These are phyloP conservation scores for Coniochaeta hoffmannii DNA, from an alignment of 2,329 filamentous ascomycete species.

Conservation along the genomic window DNA sequence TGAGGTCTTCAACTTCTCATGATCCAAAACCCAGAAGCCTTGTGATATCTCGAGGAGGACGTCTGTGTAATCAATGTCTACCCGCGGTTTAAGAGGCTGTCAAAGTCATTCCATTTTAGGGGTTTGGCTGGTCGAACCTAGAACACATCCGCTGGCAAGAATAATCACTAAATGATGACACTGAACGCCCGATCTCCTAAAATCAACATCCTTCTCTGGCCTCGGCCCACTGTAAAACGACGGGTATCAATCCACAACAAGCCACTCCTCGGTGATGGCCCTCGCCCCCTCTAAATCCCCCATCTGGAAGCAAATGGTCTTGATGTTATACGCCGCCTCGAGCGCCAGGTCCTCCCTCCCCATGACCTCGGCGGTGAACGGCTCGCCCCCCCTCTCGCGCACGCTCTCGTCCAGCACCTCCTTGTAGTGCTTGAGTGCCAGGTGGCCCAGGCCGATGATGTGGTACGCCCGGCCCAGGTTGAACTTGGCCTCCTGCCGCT, in stretches of 20 bases:
- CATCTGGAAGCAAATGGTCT: conserved; percentile 56
- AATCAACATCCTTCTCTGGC: too few relatives aligned
- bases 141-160: too few relatives aligned
- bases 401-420: conserved; percentile 33
- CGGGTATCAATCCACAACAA: conserved; percentile 26
- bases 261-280: conserved; percentile 51
- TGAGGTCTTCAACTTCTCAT: too few relatives aligned
- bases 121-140: too few relatives aligned
- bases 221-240: too few relatives aligned
- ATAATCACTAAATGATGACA: too few relatives aligned
- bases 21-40: too few relatives aligned
- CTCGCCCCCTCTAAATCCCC: conserved; percentile 56
- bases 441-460: conserved; percentile 61
- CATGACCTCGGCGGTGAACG: conserved; percentile 26
- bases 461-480: conserved; percentile 75
- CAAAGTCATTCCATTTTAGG: too few relatives aligned
- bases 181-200: too few relatives aligned
- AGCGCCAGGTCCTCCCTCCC: conserved; percentile 50
- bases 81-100: too few relatives aligned
- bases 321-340: conserved; percentile 70
- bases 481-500: conserved; percentile 71
- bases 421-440: conserved; percentile 66
- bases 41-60: too few relatives aligned
- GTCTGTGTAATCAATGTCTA: too few relatives aligned
- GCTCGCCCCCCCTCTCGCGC: conserved; percentile 12